phyloP scores from a whole-genome alignment of 805 yeast species.

The Wickerhamiella brachini region DNA sequence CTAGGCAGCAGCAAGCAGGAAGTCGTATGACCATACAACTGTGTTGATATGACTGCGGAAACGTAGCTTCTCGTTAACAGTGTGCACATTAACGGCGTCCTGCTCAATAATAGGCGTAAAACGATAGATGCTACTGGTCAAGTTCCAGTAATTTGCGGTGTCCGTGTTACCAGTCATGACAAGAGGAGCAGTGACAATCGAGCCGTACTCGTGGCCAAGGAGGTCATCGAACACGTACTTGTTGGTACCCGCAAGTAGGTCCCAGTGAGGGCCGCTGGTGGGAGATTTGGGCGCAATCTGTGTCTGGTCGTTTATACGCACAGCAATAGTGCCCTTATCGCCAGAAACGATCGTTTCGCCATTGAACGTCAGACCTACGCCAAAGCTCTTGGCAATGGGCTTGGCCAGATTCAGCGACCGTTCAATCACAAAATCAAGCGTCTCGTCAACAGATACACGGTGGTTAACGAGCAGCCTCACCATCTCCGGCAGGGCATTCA shows the following conservation, averaged over 20 bases:
- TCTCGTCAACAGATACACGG: slow-evolving; percentile 27
- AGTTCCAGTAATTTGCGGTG: slow-evolving; percentile 47
- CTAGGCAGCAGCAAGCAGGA: slow-evolving; percentile 8
- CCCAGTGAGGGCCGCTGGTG: slow-evolving; percentile 29
- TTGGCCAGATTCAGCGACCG: background rate
- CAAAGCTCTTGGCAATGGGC: background rate
- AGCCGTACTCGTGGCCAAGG: slow-evolving; percentile 2
- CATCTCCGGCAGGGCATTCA: slow-evolving; percentile 60
- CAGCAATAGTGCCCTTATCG: background rate
- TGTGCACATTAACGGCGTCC: slow-evolving; percentile 6
- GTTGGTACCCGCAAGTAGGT: slow-evolving; percentile 42
- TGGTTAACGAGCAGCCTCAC: slow-evolving; percentile 41
- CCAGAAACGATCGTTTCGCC: background rate
- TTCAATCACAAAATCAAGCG: background rate
- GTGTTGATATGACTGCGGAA: slow-evolving; percentile 37
- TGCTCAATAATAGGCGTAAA: slow-evolving; percentile 31
- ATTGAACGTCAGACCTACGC: background rate
- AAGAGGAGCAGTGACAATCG: slow-evolving; percentile 2
- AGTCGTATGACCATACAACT: slow-evolving; percentile 7
- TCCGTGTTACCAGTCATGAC: slow-evolving; percentile 58
- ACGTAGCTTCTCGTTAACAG: slow-evolving; percentile 40
- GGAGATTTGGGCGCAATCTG: slow-evolving; percentile 42
- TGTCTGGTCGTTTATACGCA: slow-evolving; percentile 15
- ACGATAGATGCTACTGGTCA: slow-evolving; percentile 46
- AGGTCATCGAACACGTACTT: slow-evolving; percentile 45